phyloP scores from a whole-genome alignment of 495 filamentous ascomycete species.

The Thozetella sp. region DNA sequence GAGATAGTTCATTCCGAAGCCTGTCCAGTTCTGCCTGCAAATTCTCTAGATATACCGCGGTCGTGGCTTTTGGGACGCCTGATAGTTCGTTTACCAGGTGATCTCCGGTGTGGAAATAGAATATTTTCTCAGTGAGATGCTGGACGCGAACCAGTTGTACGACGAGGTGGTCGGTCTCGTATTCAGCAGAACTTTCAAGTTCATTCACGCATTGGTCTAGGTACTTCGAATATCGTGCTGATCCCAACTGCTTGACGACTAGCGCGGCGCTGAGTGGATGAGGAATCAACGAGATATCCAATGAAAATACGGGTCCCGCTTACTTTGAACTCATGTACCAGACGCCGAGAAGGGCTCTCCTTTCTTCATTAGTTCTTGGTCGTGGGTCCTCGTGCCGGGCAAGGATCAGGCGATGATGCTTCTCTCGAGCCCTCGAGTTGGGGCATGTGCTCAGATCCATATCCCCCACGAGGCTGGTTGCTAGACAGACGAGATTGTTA shows the following conservation, averaged over 20 bases:
- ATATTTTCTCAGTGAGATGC: conserved; percentile 35
- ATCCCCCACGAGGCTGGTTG: conserved; percentile 44
- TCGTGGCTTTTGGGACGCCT: conserved; percentile 14
- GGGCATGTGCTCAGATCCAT: conserved; percentile 40
- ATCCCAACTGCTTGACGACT: conserved; percentile 28
- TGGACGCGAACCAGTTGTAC: conserved; percentile 36
- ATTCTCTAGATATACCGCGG: conserved; percentile 20
- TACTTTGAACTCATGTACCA: conserved; percentile 43
- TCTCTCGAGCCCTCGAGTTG: conserved; percentile 16
- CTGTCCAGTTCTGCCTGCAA: conserved; percentile 31
- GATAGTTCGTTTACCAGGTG: conserved; percentile 7
- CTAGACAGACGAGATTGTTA: conserved; percentile 45
- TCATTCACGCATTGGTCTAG: conserved; percentile 34
- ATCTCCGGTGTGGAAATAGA: conserved; percentile 24
- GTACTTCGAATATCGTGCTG: conserved; percentile 31
- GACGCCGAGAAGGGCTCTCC: conserved; percentile 32
- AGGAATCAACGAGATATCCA: background rate
- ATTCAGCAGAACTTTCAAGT: conserved; percentile 27
- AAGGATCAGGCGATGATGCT: conserved; percentile 13
- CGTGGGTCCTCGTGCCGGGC: conserved; percentile 11
- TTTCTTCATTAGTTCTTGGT: conserved; percentile 28
- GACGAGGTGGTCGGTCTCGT: conserved; percentile 29
- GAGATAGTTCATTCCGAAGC: conserved; percentile 19
- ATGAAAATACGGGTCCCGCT: conserved; percentile 7
- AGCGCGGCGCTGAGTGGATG: conserved; percentile 15